Conservation (phyloP, 257 asterid species). For the Leonotis leonurus region DNA sequence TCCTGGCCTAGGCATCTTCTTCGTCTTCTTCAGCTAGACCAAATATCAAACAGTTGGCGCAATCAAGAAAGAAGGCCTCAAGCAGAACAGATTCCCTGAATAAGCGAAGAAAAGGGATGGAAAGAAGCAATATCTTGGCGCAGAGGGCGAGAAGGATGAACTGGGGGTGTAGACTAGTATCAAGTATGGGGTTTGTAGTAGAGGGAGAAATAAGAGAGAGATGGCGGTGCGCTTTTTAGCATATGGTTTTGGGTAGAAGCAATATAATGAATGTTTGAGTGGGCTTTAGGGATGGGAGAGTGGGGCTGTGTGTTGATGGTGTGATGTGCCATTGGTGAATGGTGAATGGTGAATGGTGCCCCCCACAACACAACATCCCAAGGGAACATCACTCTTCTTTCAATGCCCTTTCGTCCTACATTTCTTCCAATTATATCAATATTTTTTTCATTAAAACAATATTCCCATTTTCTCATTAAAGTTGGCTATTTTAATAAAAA, state of each 20-base stretch:
- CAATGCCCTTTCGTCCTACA: too few species aligned
- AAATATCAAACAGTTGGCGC: constrained; percentile 23
- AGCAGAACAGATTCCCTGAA: background rate
- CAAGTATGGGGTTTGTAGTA: background rate
- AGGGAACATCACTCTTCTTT: too few species aligned
- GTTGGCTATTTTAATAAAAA: too few species aligned
- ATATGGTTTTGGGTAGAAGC: constrained; percentile 21
- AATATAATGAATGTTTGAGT: constrained; percentile 24
- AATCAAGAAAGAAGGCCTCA: background rate
- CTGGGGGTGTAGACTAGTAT: background rate
- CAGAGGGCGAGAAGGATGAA: constrained; percentile 10
- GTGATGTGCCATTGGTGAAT: too few species aligned
- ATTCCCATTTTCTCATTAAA: too few species aligned
- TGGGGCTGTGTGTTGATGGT: constrained; percentile 20
- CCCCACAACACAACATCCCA: background rate
- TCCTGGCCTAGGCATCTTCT: constrained; percentile 79
- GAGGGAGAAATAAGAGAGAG: constrained; percentile 22
- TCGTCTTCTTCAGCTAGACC: constrained; percentile 18
- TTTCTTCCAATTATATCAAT: too few species aligned
- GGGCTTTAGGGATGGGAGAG: constrained; percentile 22
- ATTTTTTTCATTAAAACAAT: too few species aligned
- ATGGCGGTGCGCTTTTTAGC: constrained; percentile 21
- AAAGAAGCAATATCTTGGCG: constrained; percentile 10
- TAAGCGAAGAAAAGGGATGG: background rate
- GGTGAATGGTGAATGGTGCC: too few species aligned